Evolutionary conservation across 129 eudicot genomes (phyloP).

Genomic region (Artemisia annua): DNA sequence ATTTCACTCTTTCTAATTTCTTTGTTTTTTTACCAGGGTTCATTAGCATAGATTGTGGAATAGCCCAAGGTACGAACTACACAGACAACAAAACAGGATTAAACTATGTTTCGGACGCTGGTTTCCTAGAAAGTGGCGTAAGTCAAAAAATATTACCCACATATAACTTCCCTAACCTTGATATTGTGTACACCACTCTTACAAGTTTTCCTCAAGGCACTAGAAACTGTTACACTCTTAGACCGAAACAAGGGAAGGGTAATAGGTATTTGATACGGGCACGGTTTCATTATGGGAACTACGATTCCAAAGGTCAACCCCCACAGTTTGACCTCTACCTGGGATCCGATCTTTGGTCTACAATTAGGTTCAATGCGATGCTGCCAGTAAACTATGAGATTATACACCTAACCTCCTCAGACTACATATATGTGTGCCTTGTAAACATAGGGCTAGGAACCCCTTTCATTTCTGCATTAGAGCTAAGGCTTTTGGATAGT

Average conservation of each 20-base stretch:
- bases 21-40: too few relatives aligned
- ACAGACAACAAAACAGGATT: neutral
- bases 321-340: slow-evolving; percentile 43
- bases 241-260: slow-evolving; percentile 32
- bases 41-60: slow-evolving; percentile 53
- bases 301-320: slow-evolving; percentile 20
- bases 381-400: slow-evolving; percentile 19
- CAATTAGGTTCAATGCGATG: neutral
- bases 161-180: neutral
- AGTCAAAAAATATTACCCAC: neutral
- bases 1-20: too few relatives aligned
- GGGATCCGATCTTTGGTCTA: slow-evolving; percentile 37
- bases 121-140: neutral
- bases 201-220: slow-evolving; percentile 49
- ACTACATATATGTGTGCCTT: slow-evolving; percentile 40
- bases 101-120: neutral
- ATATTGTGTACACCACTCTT: neutral
- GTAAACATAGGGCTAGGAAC: slow-evolving; percentile 30
- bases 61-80: neutral
- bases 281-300: slow-evolving; percentile 42
- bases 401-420: slow-evolving; percentile 33
- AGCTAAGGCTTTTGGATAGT: slow-evolving; percentile 14
- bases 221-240: slow-evolving; percentile 46
- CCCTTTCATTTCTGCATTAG: slow-evolving; percentile 43
- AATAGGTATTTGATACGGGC: slow-evolving; percentile 34